Evolutionary conservation across 352 stramenopile species (phyloP).

Genomic region (Pilasporangium apinafurcum): DNA sequence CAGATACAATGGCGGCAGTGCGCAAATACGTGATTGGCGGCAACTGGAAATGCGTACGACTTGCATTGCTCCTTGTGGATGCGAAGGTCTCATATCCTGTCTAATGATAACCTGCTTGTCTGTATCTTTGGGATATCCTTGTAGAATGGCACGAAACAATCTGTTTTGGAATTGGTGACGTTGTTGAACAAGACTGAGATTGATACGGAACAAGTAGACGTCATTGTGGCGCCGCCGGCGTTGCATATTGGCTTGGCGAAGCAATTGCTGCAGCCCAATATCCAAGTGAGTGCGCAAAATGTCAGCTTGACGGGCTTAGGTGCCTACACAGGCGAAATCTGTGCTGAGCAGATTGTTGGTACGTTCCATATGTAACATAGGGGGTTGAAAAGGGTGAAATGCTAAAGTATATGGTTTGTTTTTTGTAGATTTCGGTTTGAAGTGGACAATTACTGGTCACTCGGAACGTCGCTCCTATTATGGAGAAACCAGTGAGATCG

Average conservation of each 20-base stretch:
- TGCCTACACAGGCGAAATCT: conserved; percentile 90
- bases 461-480: no score
- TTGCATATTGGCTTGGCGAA: conserved; percentile 47
- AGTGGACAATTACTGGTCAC: no score
- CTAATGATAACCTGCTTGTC: no score
- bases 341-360: conserved; percentile 84
- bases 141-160: conserved; percentile 70
- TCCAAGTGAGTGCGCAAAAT: conserved; percentile 63
- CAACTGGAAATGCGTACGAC: conserved; percentile 90
- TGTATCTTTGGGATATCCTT: conserved; percentile 2
- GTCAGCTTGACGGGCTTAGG: conserved; percentile 73
- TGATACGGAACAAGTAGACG: conserved; percentile 56
- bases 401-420: no score
- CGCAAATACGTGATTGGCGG: conserved; percentile 80
- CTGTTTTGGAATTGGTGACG: conserved; percentile 72
- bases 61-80: conserved; percentile 9
- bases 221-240: conserved; percentile 64
- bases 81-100: no score
- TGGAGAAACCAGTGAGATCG: conserved; percentile 73
- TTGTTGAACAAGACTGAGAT: conserved; percentile 78
- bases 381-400: background rate
- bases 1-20: conserved; percentile 18
- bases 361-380: conserved; percentile 37
- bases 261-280: conserved; percentile 42
- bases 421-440: no score